A percentile compares a stretch with the other conserved stretches of the same genome.
Conservation (phyloP, 2,329 filamentous ascomycete species). For the Arthrocladium fulminans region DNA sequence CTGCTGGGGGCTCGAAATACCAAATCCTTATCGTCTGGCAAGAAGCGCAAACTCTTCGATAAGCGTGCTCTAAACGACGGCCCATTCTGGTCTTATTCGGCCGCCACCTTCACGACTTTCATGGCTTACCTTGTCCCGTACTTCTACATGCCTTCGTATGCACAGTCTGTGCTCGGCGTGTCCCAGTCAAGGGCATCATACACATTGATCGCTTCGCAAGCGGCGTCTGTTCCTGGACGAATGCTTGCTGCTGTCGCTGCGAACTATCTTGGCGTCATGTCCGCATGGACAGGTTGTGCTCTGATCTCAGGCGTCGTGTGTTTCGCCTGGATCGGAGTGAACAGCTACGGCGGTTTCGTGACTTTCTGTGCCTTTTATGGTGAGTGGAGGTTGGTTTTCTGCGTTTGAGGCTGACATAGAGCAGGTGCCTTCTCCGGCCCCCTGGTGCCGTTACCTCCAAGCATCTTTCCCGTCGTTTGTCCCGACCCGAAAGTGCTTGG, state of each 20-base stretch:
- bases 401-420: not conserved
- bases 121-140: conserved; percentile 42
- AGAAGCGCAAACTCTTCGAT: conserved; percentile 37
- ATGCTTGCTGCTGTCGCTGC: conserved; percentile 47
- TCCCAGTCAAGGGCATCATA: conserved; percentile 41
- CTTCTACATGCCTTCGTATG: conserved; percentile 33
- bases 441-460: conserved; percentile 55
- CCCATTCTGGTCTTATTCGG: conserved; percentile 34
- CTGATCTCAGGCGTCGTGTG: conserved; percentile 31
- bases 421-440: conserved; percentile 48
- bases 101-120: conserved; percentile 30
- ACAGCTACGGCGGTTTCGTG: conserved; percentile 42
- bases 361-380: conserved; percentile 52
- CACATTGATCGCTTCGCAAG: conserved; percentile 54
- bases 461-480: conserved; percentile 44
- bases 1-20: conserved; percentile 19
- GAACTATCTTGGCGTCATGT: conserved; percentile 48
- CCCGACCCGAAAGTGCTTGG: conserved; percentile 38
- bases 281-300: conserved; percentile 43
- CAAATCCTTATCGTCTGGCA: conserved; percentile 31
- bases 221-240: conserved; percentile 47
- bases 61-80: conserved; percentile 37
- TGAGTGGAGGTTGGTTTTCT: conserved; percentile 4
- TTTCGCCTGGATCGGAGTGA: conserved; percentile 49
- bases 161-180: conserved; percentile 26